Percentiles rank a stretch among this genome's conserved stretches.
Evolutionary conservation across 805 yeast species (phyloP).

Genomic region (Candida xyloterini): DNA sequence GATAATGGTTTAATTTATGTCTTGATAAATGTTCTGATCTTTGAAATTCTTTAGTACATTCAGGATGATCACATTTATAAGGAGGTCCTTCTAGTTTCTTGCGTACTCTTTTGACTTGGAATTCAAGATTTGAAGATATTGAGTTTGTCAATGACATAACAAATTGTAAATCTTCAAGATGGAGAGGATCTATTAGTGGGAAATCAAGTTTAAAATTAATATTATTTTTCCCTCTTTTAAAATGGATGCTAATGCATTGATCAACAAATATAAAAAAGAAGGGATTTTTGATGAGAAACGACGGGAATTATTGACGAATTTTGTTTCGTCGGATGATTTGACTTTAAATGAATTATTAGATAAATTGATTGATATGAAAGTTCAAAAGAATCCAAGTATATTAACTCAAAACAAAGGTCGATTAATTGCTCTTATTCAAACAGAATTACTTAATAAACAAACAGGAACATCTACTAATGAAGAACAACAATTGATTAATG

Average conservation of each 20-base stretch:
- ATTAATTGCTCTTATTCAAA: constrained; percentile 50
- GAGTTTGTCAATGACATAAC: neutral
- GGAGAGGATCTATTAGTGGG: neutral
- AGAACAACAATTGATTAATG: constrained; percentile 15
- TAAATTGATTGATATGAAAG: constrained; percentile 43
- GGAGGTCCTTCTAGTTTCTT: constrained; percentile 28
- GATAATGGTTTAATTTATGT: constrained; percentile 61
- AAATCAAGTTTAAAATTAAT: neutral
- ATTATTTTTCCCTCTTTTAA: neutral
- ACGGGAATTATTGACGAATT: constrained; percentile 40
- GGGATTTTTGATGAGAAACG: constrained; percentile 50
- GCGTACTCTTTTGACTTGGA: constrained; percentile 11
- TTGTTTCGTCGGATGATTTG: constrained; percentile 28
- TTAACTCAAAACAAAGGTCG: constrained; percentile 47
- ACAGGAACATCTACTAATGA: constrained; percentile 11
- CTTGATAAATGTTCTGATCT: constrained; percentile 64
- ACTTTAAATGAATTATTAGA: constrained; percentile 11
- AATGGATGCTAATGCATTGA: constrained; percentile 36
- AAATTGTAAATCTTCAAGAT: neutral
- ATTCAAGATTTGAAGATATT: neutral
- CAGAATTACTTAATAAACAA: constrained; percentile 39
- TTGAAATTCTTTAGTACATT: constrained; percentile 55
- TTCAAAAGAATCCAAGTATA: constrained; percentile 46
- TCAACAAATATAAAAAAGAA: constrained; percentile 42
- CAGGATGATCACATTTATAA: constrained; percentile 40